phyloP scores from a whole-genome alignment of 2,329 filamentous ascomycete species.

The Colletotrichum melonis region DNA sequence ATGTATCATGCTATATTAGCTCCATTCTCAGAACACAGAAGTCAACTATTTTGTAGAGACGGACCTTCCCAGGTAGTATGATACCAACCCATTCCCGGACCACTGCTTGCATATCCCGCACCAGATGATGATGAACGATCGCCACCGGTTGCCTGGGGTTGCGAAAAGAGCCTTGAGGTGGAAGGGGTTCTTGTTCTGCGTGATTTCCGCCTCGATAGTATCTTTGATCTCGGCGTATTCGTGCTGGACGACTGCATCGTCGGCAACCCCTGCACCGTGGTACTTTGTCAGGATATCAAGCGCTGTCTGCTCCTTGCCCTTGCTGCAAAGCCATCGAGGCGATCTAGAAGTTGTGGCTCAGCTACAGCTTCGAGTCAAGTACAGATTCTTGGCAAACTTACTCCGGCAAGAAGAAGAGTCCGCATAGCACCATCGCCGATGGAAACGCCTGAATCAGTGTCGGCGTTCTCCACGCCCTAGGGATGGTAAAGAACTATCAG shows the following conservation, averaged over 20 bases:
- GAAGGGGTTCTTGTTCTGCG: constrained; percentile 39
- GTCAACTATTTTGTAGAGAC: neutral
- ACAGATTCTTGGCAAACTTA: neutral
- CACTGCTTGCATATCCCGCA: constrained; percentile 57
- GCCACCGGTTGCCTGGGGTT: constrained; percentile 46
- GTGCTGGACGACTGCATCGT: constrained; percentile 62
- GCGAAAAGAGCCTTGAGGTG: constrained; percentile 39
- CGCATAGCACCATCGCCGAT: constrained; percentile 27
- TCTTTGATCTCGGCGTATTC: constrained; percentile 60
- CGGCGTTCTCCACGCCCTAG: constrained; percentile 28
- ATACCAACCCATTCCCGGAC: constrained; percentile 38
- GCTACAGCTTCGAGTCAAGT: neutral
- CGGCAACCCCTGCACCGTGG: constrained; percentile 67
- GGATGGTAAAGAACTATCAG: neutral
- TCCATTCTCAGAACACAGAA: neutral
- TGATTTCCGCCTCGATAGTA: constrained; percentile 50
- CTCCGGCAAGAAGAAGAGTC: constrained; percentile 31
- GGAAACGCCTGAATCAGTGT: constrained; percentile 26
- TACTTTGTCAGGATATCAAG: constrained; percentile 68
- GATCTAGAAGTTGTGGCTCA: neutral
- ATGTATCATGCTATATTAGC: too few species aligned
- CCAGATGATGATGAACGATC: constrained; percentile 51
- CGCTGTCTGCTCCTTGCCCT: constrained; percentile 48
- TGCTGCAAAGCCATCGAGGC: constrained; percentile 32
- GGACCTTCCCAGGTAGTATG: neutral